Evolutionary conservation across 1,139 yeast species (phyloP).

Genomic region (Geotrichum aggregatum): DNA sequence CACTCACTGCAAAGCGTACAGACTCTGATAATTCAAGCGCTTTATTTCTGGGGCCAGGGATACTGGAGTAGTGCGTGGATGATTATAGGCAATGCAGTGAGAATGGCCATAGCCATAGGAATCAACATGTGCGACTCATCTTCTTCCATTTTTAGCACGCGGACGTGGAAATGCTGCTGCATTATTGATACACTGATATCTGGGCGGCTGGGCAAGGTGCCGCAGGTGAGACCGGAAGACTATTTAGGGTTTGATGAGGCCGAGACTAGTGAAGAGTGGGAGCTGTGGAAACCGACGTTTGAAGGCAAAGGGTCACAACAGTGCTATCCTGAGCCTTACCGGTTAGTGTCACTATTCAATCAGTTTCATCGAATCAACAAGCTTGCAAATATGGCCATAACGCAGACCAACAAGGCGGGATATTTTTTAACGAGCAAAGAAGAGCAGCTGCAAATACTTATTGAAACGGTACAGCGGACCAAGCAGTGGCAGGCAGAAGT

Average conservation of each 20-base stretch:
- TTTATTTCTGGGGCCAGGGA: constrained; percentile 21
- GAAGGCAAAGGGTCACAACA: background rate
- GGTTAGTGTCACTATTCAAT: background rate
- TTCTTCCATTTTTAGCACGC: background rate
- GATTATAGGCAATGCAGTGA: constrained; percentile 20
- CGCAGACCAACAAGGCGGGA: background rate
- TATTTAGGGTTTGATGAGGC: background rate
- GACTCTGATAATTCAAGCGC: constrained; percentile 17
- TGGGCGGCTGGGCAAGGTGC: background rate
- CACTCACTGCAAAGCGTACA: constrained; percentile 21
- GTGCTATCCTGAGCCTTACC: background rate
- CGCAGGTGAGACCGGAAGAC: background rate
- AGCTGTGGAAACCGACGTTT: background rate
- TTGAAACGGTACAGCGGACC: background rate
- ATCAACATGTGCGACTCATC: background rate
- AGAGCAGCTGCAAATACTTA: background rate
- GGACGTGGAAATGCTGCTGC: constrained; percentile 1
- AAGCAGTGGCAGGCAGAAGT: background rate
- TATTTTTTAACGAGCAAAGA: background rate
- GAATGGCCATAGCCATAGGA: background rate
- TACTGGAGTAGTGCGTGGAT: constrained; percentile 21
- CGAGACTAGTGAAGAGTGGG: constrained; percentile 1
- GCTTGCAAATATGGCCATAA: background rate
- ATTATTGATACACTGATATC: background rate
- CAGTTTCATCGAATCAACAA: constrained; percentile 2